Percentiles rank a stretch among this genome's conserved stretches.
phyloP scores from a whole-genome alignment of 2,329 filamentous ascomycete species.

The Sporothrix phasma region DNA sequence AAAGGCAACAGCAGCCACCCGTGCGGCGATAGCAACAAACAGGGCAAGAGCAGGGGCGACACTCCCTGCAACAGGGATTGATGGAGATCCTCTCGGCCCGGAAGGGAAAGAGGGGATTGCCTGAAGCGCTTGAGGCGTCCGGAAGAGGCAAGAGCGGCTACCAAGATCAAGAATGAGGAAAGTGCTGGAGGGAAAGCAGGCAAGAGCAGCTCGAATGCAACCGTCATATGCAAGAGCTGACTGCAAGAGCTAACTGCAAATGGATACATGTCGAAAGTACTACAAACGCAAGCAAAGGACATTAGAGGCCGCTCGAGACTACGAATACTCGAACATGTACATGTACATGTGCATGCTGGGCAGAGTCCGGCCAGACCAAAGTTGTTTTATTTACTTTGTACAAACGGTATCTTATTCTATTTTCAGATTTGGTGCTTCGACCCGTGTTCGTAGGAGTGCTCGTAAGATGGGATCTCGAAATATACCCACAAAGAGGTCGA shows the following conservation, averaged over 20 bases:
- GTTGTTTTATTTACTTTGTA: background rate
- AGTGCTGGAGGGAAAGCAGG: background rate
- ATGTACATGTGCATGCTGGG: too few relatives aligned
- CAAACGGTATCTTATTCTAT: too few relatives aligned
- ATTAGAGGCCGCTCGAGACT: background rate
- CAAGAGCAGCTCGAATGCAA: background rate
- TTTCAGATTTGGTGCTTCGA: background rate
- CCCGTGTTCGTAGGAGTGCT: too few relatives aligned
- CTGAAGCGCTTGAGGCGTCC: background rate
- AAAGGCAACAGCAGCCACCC: background rate
- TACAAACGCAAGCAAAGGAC: background rate
- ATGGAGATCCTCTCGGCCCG: background rate
- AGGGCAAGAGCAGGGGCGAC: background rate
- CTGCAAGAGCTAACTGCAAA: too few relatives aligned
- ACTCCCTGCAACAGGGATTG: background rate
- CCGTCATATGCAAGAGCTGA: too few relatives aligned
- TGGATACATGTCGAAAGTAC: too few relatives aligned
- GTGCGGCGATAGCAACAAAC: slow-evolving; percentile 1
- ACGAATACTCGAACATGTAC: too few relatives aligned
- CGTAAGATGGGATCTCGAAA: too few relatives aligned
- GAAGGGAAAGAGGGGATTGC: background rate
- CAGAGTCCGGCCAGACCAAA: too few relatives aligned
- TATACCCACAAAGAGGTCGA: too few relatives aligned
- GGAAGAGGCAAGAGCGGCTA: background rate
- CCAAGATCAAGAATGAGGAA: background rate